Base-by-base conservation (phyloP, 2,329 filamentous ascomycete genomes). In the Venturia carpophila region DNA sequence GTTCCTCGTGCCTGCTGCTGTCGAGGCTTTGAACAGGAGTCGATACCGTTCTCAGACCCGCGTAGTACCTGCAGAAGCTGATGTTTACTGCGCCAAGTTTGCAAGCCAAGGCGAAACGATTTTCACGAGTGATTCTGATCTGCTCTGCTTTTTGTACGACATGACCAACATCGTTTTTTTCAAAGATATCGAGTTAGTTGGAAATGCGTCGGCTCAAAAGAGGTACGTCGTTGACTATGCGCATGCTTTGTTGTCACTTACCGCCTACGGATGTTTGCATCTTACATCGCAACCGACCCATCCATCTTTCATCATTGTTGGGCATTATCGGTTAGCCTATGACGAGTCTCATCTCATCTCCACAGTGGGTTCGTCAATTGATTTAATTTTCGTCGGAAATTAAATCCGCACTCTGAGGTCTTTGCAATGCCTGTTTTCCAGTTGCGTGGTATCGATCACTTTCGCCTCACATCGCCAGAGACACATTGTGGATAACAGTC, bases 101-200 rank as follows among this genome's bases (percentile, higher is more conserved):
- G 65, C 65, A 43, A 41, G 45, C 15, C 21, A 37, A 34, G 64
- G 34, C 24, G 65, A 30, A 11, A 58, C 58, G 19, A 63, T 67
- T 21, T 21, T 67, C 6, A 67, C 55, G 10, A 43, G 41, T 45
- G 65, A 67, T 45, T 67, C 65, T 11, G 65, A 67, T 56, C 45
- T 67, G 11, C 64, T n/a, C n/a, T n/a, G n/a, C n/a, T n/a, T n/a
- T n/a, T 65, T 52, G 45, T 63, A 17, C 19, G 47, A 49, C 27
- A 43, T 13, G 19, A 49, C 30, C 37, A 30, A n/a, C 10, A 58
- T 67, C 24, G 55, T 63, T 21, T 37, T 66, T 3, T 52, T 66
- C 30, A 55, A 55, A 19, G 61, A 66, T n/a, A 58, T 64, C 39
- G 63, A 64, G 19, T 27, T 37, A 5, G 42, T 15, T 21, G 63